phyloP scores from a whole-genome alignment of 768 basidiomycete genomes.

The Lactarius psammicola region DNA sequence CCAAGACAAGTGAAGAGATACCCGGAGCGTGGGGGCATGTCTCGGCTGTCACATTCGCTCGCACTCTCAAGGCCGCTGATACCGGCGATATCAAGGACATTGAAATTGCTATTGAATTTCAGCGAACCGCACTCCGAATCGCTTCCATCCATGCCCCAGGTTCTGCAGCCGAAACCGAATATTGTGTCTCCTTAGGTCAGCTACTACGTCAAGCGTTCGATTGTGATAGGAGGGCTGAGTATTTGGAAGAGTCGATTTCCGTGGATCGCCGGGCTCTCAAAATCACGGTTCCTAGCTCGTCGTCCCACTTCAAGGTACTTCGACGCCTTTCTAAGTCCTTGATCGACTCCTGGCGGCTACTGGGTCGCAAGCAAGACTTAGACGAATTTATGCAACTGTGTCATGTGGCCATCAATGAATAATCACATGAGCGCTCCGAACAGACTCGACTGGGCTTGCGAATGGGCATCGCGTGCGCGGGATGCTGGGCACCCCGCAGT shows the following conservation, averaged over 20 bases:
- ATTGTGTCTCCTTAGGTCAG: background rate
- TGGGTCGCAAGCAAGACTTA: background rate
- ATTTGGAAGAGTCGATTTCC: background rate
- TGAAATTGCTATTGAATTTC: background rate
- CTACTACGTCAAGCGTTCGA: background rate
- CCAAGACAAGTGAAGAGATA: background rate
- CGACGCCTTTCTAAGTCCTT: background rate
- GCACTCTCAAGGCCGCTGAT: background rate
- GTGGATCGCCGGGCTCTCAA: background rate
- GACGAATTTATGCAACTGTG: background rate
- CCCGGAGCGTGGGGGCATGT: background rate
- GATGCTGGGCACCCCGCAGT: background rate
- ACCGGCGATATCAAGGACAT: background rate
- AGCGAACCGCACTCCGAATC: background rate
- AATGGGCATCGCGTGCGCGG: background rate
- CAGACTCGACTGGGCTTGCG: background rate
- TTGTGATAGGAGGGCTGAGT: background rate
- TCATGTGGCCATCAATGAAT: background rate
- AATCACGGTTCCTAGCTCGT: background rate
- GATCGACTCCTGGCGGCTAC: background rate
- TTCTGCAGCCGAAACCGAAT: background rate
- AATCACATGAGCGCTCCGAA: background rate
- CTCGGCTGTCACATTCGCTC: slow-evolving; percentile 1
- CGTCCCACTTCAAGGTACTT: background rate
- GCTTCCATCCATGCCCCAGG: background rate